Base-by-base conservation (phyloP, 148 eudicot species). In the Chenopodium quinoa region DNA sequence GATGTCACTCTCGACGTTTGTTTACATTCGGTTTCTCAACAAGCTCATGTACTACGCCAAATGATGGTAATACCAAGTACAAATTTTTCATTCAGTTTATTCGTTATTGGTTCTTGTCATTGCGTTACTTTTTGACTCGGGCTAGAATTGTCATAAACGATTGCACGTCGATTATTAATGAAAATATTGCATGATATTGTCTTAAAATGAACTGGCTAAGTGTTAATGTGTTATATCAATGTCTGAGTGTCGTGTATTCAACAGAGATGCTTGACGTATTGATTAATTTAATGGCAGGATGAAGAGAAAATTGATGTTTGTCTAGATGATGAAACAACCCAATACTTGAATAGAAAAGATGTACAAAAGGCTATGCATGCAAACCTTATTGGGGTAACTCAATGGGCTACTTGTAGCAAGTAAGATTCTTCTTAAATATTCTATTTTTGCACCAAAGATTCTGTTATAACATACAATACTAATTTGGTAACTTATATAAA, bases 1-100 rank as follows among this genome's bases (percentile, higher is more conserved):
- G 95, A 94, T 64, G 89, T 94, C 27, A 90, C 89, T 54, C 87
- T 89, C 1, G 95, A 94, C 63, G 94, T 93, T 64, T 94, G 98
- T 82, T 76, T 83, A 40, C 75, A 88, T 9, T 83, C 90, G 0
- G 37, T 84, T 40, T 62, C 46, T 58, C 80, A 82, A 62, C 90
- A 89, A 81, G 85, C 94, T 63, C 78, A 78, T 79, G 70, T 86
- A 68, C 89, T 90, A 9, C 73, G 72, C 71, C 77, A 73, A 40
- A 47, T 63, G 87, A 94, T 90, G 79, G 44, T 40, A 40, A 40
- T 40, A 50, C 54, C 3, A 50, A 50, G 54, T 50, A 48, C 44
- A 37, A 37, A 37, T 0, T 37, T 37, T 37, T 40, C 44, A 40
- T 34, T 34, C 40, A 34, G 40, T 4, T 34, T 34, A 34, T 34